Evolutionary conservation across 1,284 basidiomycete genomes (phyloP).

Genomic region (Uromyces viciae-fabae): DNA sequence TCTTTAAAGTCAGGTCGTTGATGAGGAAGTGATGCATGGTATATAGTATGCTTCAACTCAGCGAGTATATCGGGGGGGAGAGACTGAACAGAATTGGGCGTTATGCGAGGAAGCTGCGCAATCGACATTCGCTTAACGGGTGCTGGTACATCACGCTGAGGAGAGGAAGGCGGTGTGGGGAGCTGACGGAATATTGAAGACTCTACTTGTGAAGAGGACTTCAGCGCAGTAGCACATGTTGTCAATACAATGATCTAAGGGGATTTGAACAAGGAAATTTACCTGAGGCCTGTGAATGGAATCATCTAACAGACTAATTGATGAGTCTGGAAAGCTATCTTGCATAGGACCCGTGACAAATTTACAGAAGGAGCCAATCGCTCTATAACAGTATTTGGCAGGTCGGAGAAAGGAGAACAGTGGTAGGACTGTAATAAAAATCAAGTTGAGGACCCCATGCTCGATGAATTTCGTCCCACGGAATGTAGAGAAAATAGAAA

Average conservation of each 20-base stretch:
- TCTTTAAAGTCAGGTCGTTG: conserved; percentile 52
- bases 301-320: conserved; percentile 3
- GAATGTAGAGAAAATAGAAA: too few relatives aligned
- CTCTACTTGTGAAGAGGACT: conserved; percentile 40
- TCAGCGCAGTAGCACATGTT: conserved; percentile 19
- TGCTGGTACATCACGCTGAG: neutral
- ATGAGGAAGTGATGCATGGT: conserved; percentile 48
- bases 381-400: conserved; percentile 56
- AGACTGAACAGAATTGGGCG: neutral
- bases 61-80: conserved; percentile 9
- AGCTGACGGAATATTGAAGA: neutral
- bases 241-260: too few relatives aligned
- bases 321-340: neutral
- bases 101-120: neutral
- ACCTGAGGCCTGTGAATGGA: too few relatives aligned
- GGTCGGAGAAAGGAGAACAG: conserved; percentile 57
- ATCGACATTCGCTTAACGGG: neutral
- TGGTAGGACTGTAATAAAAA: conserved; percentile 57
- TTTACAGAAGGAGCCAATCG: conserved; percentile 55
- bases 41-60: conserved; percentile 50
- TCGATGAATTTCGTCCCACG: too few relatives aligned
- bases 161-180: neutral
- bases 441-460: neutral
- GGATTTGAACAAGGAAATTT: too few relatives aligned
- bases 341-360: conserved; percentile 54